These are phyloP conservation scores for Pisolithus tinctorius DNA, from an alignment of 768 basidiomycete species.

Conservation along the genomic window DNA sequence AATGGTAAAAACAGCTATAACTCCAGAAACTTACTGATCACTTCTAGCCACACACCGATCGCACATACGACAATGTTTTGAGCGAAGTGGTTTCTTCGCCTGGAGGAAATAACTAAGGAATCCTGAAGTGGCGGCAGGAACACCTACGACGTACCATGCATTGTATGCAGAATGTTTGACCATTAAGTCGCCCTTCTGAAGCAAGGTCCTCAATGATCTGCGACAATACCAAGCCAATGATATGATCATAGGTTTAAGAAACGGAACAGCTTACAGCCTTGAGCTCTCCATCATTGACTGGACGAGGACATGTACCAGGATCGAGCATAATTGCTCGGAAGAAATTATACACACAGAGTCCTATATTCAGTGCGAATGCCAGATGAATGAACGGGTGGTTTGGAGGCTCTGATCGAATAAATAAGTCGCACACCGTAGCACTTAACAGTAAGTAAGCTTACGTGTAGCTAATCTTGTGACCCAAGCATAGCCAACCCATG, in stretches of 20 bases:
- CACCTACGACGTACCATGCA: constrained; percentile 67
- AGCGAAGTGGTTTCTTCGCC: constrained; percentile 86
- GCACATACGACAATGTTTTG: constrained; percentile 92
- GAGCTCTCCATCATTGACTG: constrained; percentile 75
- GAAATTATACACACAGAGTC: constrained; percentile 82
- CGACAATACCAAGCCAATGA: background rate
- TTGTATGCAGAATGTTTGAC: constrained; percentile 92
- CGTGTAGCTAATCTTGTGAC: constrained; percentile 66
- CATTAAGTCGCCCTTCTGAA: constrained; percentile 81
- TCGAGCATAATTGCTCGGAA: constrained; percentile 86
- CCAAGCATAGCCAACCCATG: constrained; percentile 88
- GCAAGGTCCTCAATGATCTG: constrained; percentile 93
- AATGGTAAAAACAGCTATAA: too few relatives aligned
- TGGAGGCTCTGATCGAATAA: constrained; percentile 52
- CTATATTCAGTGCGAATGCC: constrained; percentile 61
- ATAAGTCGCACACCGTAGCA: background rate
- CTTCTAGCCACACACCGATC: too few relatives aligned
- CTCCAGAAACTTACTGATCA: too few relatives aligned
- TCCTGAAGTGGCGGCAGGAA: background rate
- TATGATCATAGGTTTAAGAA: background rate
- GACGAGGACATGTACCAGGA: constrained; percentile 81
- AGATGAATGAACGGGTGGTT: constrained; percentile 71
- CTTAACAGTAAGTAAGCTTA: constrained; percentile 27
- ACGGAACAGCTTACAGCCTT: constrained; percentile 57
- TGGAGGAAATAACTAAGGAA: constrained; percentile 17